Evolutionary conservation across 768 basidiomycete species (phyloP).

Genomic region (Rhodosporidiobolus odoratus): DNA sequence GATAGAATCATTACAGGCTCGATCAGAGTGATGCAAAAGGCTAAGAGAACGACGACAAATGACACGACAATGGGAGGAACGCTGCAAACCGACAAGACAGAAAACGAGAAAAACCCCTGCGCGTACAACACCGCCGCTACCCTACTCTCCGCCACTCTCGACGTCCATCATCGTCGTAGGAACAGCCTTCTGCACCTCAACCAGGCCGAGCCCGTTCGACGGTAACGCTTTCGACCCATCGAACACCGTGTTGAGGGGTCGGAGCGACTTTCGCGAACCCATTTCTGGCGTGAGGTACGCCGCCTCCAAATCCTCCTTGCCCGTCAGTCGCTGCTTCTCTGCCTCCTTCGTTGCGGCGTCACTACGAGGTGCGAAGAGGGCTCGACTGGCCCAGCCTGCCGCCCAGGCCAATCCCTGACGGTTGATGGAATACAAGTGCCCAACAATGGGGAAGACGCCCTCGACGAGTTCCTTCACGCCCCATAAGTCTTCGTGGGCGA

Average conservation of each 20-base stretch:
- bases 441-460: conserved; percentile 25
- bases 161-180: conserved; percentile 6
- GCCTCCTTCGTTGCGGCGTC: background rate
- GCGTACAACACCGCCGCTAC: background rate
- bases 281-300: background rate
- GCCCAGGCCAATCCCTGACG: conserved; percentile 17
- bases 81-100: background rate
- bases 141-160: background rate
- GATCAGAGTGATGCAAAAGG: no score
- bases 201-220: conserved; percentile 13
- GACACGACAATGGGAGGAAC: no score
- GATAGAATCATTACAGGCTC: no score
- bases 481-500: conserved; percentile 74
- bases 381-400: conserved; percentile 10
- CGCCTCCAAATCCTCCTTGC: background rate
- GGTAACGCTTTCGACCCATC: background rate
- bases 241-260: background rate
- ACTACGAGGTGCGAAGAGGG: no score
- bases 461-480: conserved; percentile 67
- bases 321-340: background rate
- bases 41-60: no score
- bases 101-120: background rate
- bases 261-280: background rate
- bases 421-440: conserved; percentile 30
- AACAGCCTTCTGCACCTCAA: background rate